Evolutionary conservation across 163 green algal species (phyloP).

Genomic region (Coccomyxa subellipsoidea): DNA sequence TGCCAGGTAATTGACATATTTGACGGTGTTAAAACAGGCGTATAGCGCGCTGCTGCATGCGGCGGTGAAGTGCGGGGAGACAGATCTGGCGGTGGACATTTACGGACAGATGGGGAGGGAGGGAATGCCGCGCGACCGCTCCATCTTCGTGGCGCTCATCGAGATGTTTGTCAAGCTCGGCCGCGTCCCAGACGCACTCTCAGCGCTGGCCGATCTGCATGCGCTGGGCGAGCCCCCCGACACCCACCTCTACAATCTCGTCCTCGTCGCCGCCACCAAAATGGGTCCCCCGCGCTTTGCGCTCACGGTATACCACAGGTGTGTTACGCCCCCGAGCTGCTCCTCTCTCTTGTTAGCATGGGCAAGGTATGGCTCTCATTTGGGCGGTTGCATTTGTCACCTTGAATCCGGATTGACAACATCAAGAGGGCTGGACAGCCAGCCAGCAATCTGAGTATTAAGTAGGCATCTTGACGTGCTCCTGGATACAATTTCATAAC

Average conservation of each 20-base stretch:
- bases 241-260: constrained; percentile 24
- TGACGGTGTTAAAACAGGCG: no score
- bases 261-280: constrained; percentile 18
- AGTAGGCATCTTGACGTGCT: no score
- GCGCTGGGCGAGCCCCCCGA: neutral
- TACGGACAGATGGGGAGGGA: constrained; percentile 18
- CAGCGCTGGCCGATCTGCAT: constrained; percentile 19
- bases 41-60: constrained; percentile 24
- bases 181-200: constrained; percentile 1
- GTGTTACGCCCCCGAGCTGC: neutral
- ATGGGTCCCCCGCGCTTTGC: neutral
- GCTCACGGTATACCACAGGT: constrained; percentile 23
- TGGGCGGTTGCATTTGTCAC: no score
- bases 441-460: neutral
- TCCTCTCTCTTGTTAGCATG: no score
- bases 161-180: constrained; percentile 25
- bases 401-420: no score
- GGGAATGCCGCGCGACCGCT: constrained; percentile 4
- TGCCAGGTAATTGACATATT: no score
- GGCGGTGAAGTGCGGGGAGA: constrained; percentile 25
- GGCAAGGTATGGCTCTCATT: no score
- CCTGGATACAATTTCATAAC: no score
- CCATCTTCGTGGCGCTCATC: constrained; percentile 6
- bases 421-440: neutral
- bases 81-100: constrained; percentile 28